A percentile compares a stretch with the other conserved stretches of the same genome.
phyloP scores from a whole-genome alignment of 2,329 filamentous ascomycete genomes.

The Cryphonectria naterciae region DNA sequence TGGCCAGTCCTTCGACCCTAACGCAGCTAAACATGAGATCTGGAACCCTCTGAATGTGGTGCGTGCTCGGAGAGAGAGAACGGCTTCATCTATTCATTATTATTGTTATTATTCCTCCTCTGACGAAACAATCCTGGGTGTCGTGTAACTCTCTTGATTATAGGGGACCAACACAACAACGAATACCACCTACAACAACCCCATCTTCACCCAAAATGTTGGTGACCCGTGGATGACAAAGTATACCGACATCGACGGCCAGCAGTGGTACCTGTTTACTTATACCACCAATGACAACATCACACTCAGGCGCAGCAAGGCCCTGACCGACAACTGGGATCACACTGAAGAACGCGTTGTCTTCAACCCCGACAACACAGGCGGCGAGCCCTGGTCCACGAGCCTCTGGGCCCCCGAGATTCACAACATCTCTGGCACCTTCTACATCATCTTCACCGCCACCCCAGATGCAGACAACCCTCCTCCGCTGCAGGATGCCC shows the following conservation, averaged over 20 bases:
- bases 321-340: slow-evolving; percentile 47
- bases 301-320: slow-evolving; percentile 42
- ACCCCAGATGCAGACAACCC: slow-evolving; percentile 41
- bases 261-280: slow-evolving; percentile 46
- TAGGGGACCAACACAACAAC: slow-evolving; percentile 41
- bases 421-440: slow-evolving; percentile 40
- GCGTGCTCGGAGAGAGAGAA: neutral
- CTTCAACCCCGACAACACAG: slow-evolving; percentile 40
- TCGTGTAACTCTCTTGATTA: neutral
- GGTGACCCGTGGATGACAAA: slow-evolving; percentile 46
- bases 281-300: slow-evolving; percentile 46
- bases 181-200: slow-evolving; percentile 45
- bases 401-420: slow-evolving; percentile 43
- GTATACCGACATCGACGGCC: slow-evolving; percentile 37
- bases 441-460: slow-evolving; percentile 41
- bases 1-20: slow-evolving; percentile 39
- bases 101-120: neutral
- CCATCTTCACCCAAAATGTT: slow-evolving; percentile 43
- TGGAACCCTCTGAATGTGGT: slow-evolving; percentile 39
- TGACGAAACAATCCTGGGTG: neutral
- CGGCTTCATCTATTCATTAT: too few relatives aligned
- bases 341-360: slow-evolving; percentile 42
- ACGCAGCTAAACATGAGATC: slow-evolving; percentile 35
- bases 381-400: slow-evolving; percentile 41
- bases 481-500: slow-evolving; percentile 39